These are phyloP conservation scores for Eimeria necatrix DNA, from an alignment of 169 alveolate genomes.

Conservation along the genomic window DNA sequence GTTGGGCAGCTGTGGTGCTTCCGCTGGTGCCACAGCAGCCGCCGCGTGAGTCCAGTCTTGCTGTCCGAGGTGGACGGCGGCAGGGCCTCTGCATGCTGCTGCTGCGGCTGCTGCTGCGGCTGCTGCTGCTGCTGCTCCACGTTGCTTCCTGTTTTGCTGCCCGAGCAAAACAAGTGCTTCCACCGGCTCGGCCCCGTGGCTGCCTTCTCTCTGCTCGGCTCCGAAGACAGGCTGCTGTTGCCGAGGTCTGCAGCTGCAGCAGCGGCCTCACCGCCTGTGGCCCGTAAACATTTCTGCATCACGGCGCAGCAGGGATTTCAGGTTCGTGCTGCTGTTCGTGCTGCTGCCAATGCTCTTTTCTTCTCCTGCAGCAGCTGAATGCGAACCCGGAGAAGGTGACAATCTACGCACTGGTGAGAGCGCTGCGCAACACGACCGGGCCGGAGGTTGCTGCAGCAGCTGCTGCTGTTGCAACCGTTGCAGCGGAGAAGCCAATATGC, in stretches of 20 bases:
- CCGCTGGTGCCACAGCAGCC: background rate
- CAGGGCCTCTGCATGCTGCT: background rate
- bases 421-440: background rate
- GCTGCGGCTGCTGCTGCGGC: background rate
- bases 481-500: no score
- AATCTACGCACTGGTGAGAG: background rate
- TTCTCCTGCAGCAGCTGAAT: background rate
- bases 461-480: background rate
- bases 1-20: slow-evolving; percentile 2
- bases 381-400: background rate
- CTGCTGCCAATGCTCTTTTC: background rate
- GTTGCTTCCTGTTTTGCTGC: background rate
- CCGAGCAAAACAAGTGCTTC: background rate
- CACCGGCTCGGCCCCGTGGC: background rate
- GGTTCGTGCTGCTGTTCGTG: background rate
- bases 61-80: background rate
- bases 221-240: background rate
- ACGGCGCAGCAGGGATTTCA: background rate
- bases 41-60: background rate
- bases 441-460: background rate
- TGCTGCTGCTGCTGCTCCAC: slow-evolving; percentile 26
- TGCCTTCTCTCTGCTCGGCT: background rate
- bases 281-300: background rate
- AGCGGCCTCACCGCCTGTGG: background rate
- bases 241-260: background rate